Percentiles rank a stretch among this genome's conserved stretches.
These are phyloP conservation scores for Phaffomyces opuntiae DNA, from an alignment of 805 yeast species.

Conservation along the genomic window DNA sequence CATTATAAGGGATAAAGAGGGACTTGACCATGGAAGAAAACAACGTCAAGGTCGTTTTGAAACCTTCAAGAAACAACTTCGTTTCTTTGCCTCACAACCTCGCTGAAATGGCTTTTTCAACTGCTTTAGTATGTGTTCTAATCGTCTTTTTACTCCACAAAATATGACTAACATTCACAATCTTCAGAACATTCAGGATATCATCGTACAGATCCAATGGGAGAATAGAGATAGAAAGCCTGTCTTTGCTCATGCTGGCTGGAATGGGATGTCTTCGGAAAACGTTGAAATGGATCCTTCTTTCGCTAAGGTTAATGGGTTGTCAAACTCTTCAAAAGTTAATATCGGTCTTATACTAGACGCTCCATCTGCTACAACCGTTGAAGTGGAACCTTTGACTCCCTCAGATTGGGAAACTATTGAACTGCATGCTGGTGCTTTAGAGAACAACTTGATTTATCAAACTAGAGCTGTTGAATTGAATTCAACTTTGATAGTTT, in stretches of 20 bases:
- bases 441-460: conserved; percentile 67
- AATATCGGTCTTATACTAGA: conserved; percentile 41
- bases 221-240: conserved; percentile 18
- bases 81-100: conserved; percentile 48
- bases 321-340: conserved; percentile 36
- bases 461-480: conserved; percentile 73
- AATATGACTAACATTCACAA: conserved; percentile 8
- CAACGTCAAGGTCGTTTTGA: conserved; percentile 24
- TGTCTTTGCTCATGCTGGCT: conserved; percentile 43
- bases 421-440: conserved; percentile 68
- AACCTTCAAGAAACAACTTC: conserved; percentile 39
- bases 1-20: background rate
- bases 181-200: conserved; percentile 40
- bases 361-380: conserved; percentile 46
- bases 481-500: conserved; percentile 57
- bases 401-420: conserved; percentile 87
- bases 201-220: conserved; percentile 43
- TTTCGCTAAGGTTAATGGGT: conserved; percentile 46
- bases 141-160: background rate
- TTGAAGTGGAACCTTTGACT: conserved; percentile 72
- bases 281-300: conserved; percentile 59
- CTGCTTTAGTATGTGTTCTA: conserved; percentile 38
- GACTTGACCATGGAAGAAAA: conserved; percentile 9
- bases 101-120: conserved; percentile 38
- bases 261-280: conserved; percentile 52